phyloP scores from a whole-genome alignment of 208 protist species.

The Tritrichomonas musculus region DNA sequence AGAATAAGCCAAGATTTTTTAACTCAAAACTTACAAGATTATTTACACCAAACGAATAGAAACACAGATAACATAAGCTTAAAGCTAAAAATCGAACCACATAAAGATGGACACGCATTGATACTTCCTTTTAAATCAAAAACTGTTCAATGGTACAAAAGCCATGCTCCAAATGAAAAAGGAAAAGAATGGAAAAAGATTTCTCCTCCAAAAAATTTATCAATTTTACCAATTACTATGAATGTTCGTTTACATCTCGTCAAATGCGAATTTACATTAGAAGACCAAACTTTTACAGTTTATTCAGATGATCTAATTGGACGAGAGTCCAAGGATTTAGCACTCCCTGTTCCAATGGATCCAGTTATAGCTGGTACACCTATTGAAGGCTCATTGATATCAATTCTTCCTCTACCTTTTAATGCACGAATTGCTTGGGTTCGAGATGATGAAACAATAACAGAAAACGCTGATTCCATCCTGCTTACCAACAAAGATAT shows the following conservation, averaged over 20 bases:
- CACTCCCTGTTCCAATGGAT: background rate
- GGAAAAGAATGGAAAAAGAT: no score
- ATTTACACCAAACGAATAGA: background rate
- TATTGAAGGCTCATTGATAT: slow-evolving; percentile 17
- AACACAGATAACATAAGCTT: no score
- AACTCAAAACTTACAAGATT: background rate
- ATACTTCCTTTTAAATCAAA: background rate
- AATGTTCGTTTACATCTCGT: background rate
- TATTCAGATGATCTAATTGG: background rate
- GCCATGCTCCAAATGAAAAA: background rate
- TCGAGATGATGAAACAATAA: background rate
- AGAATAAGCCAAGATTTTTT: background rate
- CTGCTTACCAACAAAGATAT: background rate
- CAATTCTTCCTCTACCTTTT: background rate
- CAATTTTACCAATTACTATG: background rate
- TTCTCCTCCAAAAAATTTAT: no score
- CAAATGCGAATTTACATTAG: background rate
- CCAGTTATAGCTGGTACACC: background rate
- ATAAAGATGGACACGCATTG: background rate
- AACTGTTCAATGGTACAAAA: background rate
- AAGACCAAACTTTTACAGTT: background rate
- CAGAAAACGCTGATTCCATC: background rate
- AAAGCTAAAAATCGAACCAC: background rate
- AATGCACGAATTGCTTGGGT: background rate
- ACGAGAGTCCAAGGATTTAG: background rate